Evolutionary conservation across 169 alveolate genomes (phyloP).

Genomic region (Eimeria sp.): DNA sequence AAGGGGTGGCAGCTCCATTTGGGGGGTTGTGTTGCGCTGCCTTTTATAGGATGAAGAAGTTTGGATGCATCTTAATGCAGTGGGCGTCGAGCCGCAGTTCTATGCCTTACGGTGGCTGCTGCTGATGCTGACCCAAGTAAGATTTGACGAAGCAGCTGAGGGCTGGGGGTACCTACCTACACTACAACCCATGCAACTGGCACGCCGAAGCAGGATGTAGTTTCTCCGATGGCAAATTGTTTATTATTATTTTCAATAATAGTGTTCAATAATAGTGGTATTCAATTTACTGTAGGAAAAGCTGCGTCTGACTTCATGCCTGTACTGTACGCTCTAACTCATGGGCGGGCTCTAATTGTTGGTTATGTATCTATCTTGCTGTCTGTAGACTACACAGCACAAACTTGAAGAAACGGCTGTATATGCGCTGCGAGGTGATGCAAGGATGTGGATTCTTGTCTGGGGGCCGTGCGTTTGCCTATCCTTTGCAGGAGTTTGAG

Average conservation of each 20-base stretch:
- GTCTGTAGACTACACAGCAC: not conserved
- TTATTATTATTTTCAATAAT: too few species aligned
- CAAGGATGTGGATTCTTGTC: not conserved
- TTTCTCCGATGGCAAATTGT: too few species aligned
- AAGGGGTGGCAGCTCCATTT: not conserved
- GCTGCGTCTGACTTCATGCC: not conserved
- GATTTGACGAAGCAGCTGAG: not conserved
- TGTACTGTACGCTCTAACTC: not conserved
- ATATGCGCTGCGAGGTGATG: not conserved
- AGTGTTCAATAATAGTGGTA: not conserved
- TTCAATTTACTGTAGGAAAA: not conserved
- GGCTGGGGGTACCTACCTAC: not conserved
- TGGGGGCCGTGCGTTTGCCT: not conserved
- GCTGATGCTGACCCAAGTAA: slow-evolving; percentile 81
- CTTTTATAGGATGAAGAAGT: slow-evolving; percentile 73
- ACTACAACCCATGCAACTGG: not conserved
- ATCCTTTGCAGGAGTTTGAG: slow-evolving; percentile 78
- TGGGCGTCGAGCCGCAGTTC: slow-evolving; percentile 83
- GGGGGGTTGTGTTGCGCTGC: not conserved
- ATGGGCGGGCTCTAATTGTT: not conserved
- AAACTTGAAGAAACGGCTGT: not conserved
- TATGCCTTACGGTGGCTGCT: slow-evolving; percentile 83
- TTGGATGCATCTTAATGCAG: slow-evolving; percentile 67
- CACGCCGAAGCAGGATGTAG: too few species aligned
- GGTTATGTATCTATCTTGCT: not conserved